These are phyloP conservation scores for Luffa aegyptiaca DNA, from an alignment of 306 rosid species.

Conservation along the genomic window DNA sequence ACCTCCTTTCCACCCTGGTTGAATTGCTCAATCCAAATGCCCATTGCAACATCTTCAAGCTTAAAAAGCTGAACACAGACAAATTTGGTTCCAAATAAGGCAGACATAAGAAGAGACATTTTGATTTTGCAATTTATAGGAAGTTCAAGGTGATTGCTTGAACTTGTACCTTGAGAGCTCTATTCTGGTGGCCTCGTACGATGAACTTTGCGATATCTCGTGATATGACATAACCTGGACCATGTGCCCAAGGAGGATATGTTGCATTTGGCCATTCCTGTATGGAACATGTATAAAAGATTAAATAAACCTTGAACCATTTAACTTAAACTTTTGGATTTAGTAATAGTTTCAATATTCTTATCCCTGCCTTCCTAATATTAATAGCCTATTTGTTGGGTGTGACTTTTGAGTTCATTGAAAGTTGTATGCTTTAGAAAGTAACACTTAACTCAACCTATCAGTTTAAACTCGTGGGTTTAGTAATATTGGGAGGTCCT, in stretches of 20 bases:
- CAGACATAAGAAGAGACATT: not conserved
- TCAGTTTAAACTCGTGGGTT: not conserved
- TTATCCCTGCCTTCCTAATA: not conserved
- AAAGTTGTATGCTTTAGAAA: not conserved
- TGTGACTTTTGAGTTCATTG: not conserved
- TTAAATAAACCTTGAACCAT: too few species aligned
- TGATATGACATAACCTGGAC: slow-evolving; percentile 87
- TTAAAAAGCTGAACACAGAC: slow-evolving; percentile 53
- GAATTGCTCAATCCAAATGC: slow-evolving; percentile 82
- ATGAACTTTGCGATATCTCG: slow-evolving; percentile 76
- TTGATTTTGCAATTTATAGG: not conserved
- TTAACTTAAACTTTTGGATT: not conserved
- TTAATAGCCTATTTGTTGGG: not conserved
- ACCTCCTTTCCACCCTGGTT: slow-evolving; percentile 52
- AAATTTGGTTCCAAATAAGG: not conserved
- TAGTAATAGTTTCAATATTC: not conserved
- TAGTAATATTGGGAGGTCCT: not conserved
- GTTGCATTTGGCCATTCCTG: slow-evolving; percentile 82
- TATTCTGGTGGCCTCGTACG: slow-evolving; percentile 49
- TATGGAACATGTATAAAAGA: not conserved
- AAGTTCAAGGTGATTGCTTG: slow-evolving; percentile 1
- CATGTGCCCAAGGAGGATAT: slow-evolving; percentile 97
- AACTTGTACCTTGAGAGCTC: slow-evolving; percentile 54
- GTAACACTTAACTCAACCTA: not conserved
- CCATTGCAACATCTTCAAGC: slow-evolving; percentile 96